Base-by-base conservation (phyloP, 257 asterid species). In the Nemophila menziesii region DNA sequence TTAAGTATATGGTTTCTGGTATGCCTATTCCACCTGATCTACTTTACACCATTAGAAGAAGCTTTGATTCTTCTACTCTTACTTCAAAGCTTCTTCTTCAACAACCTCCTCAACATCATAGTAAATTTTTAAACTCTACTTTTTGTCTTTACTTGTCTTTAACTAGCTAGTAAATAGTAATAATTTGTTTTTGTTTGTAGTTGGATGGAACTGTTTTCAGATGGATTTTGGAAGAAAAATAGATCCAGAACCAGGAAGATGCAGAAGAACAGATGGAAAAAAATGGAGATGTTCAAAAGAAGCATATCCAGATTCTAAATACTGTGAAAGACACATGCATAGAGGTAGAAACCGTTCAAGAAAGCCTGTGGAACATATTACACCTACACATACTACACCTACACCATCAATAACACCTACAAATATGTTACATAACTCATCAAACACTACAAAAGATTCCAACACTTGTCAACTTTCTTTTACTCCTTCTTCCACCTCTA, bases 271-370 rank as follows among this genome's bases (percentile, higher is more conserved):
- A 21, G 97, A 87, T 67, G 97, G 97, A 8, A 87, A 87, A 64
- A 87, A 87, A 27, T 87, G 97, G 97, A 66, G 97, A 42, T 87
- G 97, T 52, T 80, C 97, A 0, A 87, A 87, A 60, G 95, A 83
- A 56, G 95, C 95, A 0, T 83, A 74, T 45, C 83, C 93, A 13
- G 97, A 89, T 70, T 89, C 97, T 22, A 89, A 89, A 65, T 89
- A 89, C 86, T 89, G 97, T 57, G 97, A 89, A 34, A 73, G 97
- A 36, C 97, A 89, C 89, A 89, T 89, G 97, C 97, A 89, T 62
- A 71, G 97, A 69, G 95, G 97, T 73, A 80, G 95, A 66, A 89
- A 83, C 77, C 97, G 97, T 89, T 89, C 97, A 89, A 89, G 95
- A 87, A 87, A 87, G 97, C 97, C 96, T 86, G 96, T 86, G 93